These are phyloP conservation scores for Penicillium sp. DNA, from an alignment of 2,329 filamentous ascomycete genomes.

Conservation along the genomic window DNA sequence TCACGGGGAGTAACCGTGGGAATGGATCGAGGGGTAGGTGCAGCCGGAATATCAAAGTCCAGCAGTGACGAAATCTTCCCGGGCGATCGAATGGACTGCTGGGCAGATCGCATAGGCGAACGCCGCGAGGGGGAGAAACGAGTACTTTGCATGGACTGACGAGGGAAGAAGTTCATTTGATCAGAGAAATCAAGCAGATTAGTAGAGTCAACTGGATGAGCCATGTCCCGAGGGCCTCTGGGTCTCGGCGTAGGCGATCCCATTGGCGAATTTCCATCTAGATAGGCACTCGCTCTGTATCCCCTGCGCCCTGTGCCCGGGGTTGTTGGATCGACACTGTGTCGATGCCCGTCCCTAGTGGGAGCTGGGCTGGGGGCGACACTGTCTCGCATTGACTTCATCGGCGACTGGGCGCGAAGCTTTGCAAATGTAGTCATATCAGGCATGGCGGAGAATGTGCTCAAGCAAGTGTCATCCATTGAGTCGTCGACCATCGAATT, in stretches of 20 bases:
- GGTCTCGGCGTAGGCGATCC: conserved; percentile 52
- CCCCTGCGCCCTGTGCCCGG: conserved; percentile 51
- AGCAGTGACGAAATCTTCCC: conserved; percentile 66
- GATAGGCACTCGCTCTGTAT: conserved; percentile 28
- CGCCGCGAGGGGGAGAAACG: conserved; percentile 42
- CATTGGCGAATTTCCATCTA: conserved; percentile 36
- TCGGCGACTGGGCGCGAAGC: conserved; percentile 63
- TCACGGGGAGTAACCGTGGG: conserved; percentile 90
- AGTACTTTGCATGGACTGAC: conserved; percentile 45
- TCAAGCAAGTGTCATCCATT: conserved; percentile 60
- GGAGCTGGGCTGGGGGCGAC: conserved; percentile 44
- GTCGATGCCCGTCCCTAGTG: conserved; percentile 15
- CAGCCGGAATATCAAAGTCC: conserved; percentile 90
- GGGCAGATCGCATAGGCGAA: conserved; percentile 46
- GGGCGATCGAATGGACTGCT: conserved; percentile 38
- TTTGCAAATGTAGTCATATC: conserved; percentile 82
- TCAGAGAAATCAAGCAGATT: conserved; percentile 90
- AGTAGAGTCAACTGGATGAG: conserved; percentile 60
- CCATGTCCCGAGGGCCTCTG: conserved; percentile 45
- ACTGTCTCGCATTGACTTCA: conserved; percentile 46
- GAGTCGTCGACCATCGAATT: conserved; percentile 34
- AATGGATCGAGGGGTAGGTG: conserved; percentile 86
- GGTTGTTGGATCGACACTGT: conserved; percentile 37
- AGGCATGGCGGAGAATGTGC: conserved; percentile 84
- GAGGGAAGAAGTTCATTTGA: conserved; percentile 61